Evolutionary conservation across 148 eudicot genomes (phyloP).

Genomic region (Silene uniflora): DNA sequence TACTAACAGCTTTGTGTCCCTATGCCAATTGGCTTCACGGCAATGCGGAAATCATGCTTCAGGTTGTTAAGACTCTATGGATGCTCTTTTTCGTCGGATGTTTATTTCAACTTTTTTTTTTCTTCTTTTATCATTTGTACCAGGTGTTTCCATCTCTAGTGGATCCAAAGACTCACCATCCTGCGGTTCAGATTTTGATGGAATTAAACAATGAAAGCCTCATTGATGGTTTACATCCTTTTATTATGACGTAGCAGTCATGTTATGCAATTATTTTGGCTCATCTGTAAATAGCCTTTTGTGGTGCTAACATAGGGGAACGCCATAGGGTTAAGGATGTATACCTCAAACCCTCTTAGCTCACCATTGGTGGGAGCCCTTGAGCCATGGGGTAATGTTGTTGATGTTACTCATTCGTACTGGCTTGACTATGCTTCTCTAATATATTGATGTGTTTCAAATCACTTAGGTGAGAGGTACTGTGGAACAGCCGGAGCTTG

Average conservation of each 20-base stretch:
- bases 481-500: constrained; percentile 95
- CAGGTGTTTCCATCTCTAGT: background rate
- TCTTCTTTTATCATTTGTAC: background rate
- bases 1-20: constrained; percentile 92
- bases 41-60: constrained; percentile 92
- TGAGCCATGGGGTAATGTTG: background rate
- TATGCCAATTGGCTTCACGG: constrained; percentile 96
- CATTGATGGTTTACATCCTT: background rate
- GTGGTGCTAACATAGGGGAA: background rate
- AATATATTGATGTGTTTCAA: constrained; percentile 23
- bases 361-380: background rate
- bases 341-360: background rate
- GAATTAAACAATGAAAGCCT: background rate
- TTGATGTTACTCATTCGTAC: background rate
- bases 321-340: background rate
- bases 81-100: background rate
- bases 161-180: background rate
- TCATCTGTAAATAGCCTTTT: background rate
- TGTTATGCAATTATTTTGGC: background rate
- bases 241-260: background rate
- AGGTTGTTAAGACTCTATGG: constrained; percentile 47
- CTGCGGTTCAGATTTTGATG: background rate
- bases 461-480: constrained; percentile 88
- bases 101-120: background rate
- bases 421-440: constrained; percentile 1